Conservation (phyloP, 495 filamentous ascomycete genomes). For the Tuber umbilicatum region DNA sequence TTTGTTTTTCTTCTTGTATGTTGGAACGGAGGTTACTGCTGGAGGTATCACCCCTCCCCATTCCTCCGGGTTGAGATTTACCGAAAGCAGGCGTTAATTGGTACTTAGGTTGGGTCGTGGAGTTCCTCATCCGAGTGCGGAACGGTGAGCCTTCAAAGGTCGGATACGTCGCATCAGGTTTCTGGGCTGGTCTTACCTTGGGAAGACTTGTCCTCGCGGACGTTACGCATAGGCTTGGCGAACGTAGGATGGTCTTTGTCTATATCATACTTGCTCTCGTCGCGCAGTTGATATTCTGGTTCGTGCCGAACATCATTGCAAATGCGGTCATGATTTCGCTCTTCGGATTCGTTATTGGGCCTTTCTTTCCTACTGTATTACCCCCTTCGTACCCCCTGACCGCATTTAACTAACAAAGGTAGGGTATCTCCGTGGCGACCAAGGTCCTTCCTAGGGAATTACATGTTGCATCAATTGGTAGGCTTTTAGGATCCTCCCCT, state of each 20-base stretch:
- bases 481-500: background rate
- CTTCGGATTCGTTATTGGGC: constrained; percentile 71
- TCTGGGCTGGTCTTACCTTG: constrained; percentile 73
- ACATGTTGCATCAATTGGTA: constrained; percentile 42
- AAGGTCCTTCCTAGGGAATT: constrained; percentile 43
- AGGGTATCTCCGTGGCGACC: constrained; percentile 42
- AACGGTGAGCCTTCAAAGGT: constrained; percentile 59
- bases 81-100: background rate
- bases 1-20: constrained; percentile 46
- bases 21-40: constrained; percentile 44
- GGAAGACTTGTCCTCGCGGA: constrained; percentile 64
- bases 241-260: constrained; percentile 58
- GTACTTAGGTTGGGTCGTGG: constrained; percentile 63
- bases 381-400: constrained; percentile 52
- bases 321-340: constrained; percentile 64
- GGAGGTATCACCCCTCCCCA: constrained; percentile 32
- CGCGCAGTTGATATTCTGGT: constrained; percentile 69
- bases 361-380: constrained; percentile 50
- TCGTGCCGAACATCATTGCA: constrained; percentile 63
- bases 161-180: constrained; percentile 75
- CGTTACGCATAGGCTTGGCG: constrained; percentile 58
- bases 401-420: constrained; percentile 52
- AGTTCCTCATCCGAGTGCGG: constrained; percentile 65
- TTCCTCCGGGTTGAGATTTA: background rate
- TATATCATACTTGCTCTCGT: constrained; percentile 55